phyloP scores from a whole-genome alignment of 495 filamentous ascomycete species.

The Cercophora samala region DNA sequence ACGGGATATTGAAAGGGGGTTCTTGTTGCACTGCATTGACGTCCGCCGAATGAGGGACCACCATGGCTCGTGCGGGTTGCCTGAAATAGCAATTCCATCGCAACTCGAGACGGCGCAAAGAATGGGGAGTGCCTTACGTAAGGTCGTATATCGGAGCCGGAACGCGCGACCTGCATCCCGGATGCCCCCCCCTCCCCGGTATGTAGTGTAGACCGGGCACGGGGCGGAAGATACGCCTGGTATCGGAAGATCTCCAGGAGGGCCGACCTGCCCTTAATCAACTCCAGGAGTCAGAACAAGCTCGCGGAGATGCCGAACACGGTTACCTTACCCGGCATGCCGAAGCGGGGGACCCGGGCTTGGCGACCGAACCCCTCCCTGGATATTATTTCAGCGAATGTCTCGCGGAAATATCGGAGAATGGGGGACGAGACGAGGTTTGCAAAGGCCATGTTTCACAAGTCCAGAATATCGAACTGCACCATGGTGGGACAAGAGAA shows the following conservation, averaged over 20 bases:
- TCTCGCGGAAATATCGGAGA: background rate
- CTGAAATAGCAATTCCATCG: background rate
- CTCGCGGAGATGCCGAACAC: background rate
- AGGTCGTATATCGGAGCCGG: background rate
- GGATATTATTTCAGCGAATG: background rate
- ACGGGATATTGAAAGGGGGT: background rate
- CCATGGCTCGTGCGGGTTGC: background rate
- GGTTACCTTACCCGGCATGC: constrained; percentile 2
- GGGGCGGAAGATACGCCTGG: background rate
- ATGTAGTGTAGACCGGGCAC: background rate
- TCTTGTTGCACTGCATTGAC: background rate
- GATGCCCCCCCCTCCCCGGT: background rate
- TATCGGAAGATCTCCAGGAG: background rate
- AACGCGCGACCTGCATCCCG: background rate
- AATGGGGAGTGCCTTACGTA: background rate
- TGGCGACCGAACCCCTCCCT: background rate
- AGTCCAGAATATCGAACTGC: background rate
- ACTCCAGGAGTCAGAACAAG: background rate
- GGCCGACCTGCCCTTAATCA: background rate
- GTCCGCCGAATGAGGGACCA: background rate
- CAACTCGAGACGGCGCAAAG: background rate
- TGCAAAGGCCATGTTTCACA: background rate
- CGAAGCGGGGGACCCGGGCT: background rate
- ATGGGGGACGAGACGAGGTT: background rate
- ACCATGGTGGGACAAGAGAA: background rate